These are phyloP conservation scores for Lactuca sativa DNA, from an alignment of 129 eudicot species.

Conservation along the genomic window DNA sequence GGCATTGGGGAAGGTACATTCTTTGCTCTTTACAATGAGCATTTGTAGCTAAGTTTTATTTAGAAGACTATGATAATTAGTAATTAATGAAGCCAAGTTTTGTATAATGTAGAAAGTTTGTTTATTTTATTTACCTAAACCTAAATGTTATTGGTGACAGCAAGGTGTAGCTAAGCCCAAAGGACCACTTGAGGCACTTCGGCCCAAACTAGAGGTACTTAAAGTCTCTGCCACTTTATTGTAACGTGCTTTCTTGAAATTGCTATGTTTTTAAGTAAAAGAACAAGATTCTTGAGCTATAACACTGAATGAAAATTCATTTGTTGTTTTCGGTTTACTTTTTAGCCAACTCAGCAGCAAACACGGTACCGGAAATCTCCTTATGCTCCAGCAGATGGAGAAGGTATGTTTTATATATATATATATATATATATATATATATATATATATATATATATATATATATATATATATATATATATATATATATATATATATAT, in stretches of 20 bases:
- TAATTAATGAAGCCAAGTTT: background rate
- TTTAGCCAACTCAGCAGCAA: conserved; percentile 96
- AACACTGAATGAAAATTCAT: conserved; percentile 10
- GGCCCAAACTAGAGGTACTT: conserved; percentile 91
- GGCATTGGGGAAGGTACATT: conserved; percentile 92
- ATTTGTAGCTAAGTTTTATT: conserved; percentile 6
- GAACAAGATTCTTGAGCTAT: background rate
- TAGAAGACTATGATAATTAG: background rate
- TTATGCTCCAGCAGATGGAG: conserved; percentile 85
- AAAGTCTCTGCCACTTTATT: background rate
- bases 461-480: too few species aligned
- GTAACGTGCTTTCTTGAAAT: background rate
- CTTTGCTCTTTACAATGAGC: conserved; percentile 4
- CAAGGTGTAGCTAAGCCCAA: conserved; percentile 96
- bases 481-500: too few species aligned
- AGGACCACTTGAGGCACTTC: conserved; percentile 97
- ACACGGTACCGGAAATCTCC: conserved; percentile 89
- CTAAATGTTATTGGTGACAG: conserved; percentile 40
- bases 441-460: too few species aligned
- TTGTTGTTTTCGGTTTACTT: conserved; percentile 6
- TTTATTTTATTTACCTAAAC: conserved; percentile 2
- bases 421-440: too few species aligned
- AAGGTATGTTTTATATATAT: conserved; percentile 43
- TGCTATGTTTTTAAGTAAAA: too few species aligned
- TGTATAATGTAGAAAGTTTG: background rate